Evolutionary conservation across 1,284 basidiomycete genomes (phyloP).

Genomic region (Vanrija humicola): DNA sequence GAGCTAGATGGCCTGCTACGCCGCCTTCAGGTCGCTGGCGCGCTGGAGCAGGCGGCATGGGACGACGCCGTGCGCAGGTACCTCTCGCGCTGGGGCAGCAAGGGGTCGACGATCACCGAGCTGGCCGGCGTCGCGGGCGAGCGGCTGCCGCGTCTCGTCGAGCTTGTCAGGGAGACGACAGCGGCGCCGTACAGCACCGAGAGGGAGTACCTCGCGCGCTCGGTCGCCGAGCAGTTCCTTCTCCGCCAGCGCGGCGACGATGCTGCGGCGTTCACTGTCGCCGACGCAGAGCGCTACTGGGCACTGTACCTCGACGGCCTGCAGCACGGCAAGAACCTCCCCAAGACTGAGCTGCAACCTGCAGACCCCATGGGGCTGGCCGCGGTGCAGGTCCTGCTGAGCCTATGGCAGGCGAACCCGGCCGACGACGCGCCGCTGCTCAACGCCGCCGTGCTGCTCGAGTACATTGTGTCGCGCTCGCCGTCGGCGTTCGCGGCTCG

Average conservation of each 20-base stretch:
- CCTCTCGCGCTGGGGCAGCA: slow-evolving; percentile 34
- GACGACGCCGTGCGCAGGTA: slow-evolving; percentile 23
- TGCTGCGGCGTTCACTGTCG: slow-evolving; percentile 1
- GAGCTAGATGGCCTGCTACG: slow-evolving; percentile 17
- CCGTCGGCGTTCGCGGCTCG: slow-evolving; percentile 24
- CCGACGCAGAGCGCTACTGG: slow-evolving; percentile 25
- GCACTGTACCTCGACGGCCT: slow-evolving; percentile 29
- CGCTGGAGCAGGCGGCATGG: slow-evolving; percentile 12
- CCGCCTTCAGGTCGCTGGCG: no score
- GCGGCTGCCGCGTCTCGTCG: slow-evolving; percentile 7
- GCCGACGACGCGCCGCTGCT: slow-evolving; percentile 17
- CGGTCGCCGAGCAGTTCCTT: slow-evolving; percentile 26
- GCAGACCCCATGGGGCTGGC: slow-evolving; percentile 33
- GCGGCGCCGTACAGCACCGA: slow-evolving; percentile 19
- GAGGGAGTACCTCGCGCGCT: slow-evolving; percentile 19
- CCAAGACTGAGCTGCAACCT: slow-evolving; percentile 37
- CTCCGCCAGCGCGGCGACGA: slow-evolving; percentile 7
- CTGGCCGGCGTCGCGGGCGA: slow-evolving; percentile 24
- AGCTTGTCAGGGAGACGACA: neutral
- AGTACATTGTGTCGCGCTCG: slow-evolving; percentile 23
- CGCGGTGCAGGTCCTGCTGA: slow-evolving; percentile 25
- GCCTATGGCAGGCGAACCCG: slow-evolving; percentile 14
- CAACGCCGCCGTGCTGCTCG: slow-evolving; percentile 18
- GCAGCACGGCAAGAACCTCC: slow-evolving; percentile 30
- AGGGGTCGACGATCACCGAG: slow-evolving; percentile 31